These are phyloP conservation scores for Discostella stelligeroides DNA, from an alignment of 108 stramenopile genomes.

Conservation along the genomic window DNA sequence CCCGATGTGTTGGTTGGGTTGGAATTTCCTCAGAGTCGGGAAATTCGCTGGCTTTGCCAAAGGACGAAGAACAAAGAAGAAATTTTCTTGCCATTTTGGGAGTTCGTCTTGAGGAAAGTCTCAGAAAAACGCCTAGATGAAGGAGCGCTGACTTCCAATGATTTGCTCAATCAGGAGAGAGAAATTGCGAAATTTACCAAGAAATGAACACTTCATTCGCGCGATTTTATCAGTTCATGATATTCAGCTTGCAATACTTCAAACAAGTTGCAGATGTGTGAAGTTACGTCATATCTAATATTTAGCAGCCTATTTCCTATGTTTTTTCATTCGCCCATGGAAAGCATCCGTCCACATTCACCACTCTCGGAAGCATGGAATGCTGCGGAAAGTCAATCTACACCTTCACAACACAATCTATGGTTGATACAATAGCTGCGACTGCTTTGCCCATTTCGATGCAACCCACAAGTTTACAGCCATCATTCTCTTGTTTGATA, in stretches of 20 bases:
- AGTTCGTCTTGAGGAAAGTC: constrained; percentile 14
- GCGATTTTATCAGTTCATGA: too few relatives aligned
- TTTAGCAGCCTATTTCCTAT: too few relatives aligned
- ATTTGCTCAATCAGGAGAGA: constrained; percentile 16
- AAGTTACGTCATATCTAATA: too few relatives aligned
- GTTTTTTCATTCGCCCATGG: too few relatives aligned
- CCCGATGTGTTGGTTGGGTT: constrained; percentile 39
- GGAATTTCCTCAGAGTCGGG: constrained; percentile 10
- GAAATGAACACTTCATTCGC: too few relatives aligned
- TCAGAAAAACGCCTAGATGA: constrained; percentile 6
- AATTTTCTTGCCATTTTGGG: constrained; percentile 7
- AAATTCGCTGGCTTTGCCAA: background rate
- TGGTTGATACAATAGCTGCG: constrained; percentile 59
- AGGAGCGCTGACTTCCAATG: background rate
- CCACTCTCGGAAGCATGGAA: too few relatives aligned
- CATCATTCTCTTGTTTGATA: constrained; percentile 90
- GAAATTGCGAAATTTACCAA: too few relatives aligned
- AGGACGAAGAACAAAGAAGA: background rate
- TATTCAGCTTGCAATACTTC: too few relatives aligned
- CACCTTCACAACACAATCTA: constrained; percentile 46
- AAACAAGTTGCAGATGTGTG: too few relatives aligned
- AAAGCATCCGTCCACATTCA: too few relatives aligned
- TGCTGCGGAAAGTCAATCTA: background rate
- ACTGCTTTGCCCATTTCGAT: constrained; percentile 88
- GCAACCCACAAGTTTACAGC: constrained; percentile 87